phyloP scores from a whole-genome alignment of 1,284 basidiomycete species.

The Heterobasidion parviporum region DNA sequence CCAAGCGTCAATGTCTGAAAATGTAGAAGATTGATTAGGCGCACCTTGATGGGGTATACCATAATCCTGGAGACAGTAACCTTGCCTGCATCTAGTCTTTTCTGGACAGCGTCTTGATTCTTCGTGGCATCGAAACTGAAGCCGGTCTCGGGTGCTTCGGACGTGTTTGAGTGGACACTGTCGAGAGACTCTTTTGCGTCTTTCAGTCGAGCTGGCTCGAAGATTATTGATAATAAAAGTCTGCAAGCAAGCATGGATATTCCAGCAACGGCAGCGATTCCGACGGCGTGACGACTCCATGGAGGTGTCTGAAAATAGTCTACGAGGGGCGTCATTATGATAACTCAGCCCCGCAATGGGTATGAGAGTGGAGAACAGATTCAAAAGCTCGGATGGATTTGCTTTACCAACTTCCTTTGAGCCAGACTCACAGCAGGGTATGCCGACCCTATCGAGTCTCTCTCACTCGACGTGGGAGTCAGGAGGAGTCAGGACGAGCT shows the following conservation, averaged over 20 bases:
- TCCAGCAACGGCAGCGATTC: not conserved
- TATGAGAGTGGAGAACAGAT: too few species aligned
- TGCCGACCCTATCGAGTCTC: too few species aligned
- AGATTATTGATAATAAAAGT: not conserved
- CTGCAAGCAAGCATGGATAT: not conserved
- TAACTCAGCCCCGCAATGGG: too few species aligned
- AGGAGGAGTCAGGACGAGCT: too few species aligned
- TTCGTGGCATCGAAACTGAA: not conserved
- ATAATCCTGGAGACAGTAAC: conserved; percentile 3
- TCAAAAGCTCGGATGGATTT: too few species aligned
- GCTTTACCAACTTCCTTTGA: too few species aligned
- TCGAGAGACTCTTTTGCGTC: not conserved
- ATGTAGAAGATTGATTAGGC: not conserved
- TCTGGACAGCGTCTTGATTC: conserved; percentile 1
- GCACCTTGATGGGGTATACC: conserved; percentile 54
- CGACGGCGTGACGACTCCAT: not conserved
- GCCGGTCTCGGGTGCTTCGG: not conserved
- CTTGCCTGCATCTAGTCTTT: not conserved
- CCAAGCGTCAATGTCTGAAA: too few species aligned
- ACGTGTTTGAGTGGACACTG: not conserved
- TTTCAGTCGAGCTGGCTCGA: not conserved
- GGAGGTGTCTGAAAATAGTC: not conserved
- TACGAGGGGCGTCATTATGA: too few species aligned
- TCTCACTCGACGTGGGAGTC: too few species aligned
- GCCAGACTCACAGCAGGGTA: too few species aligned